Conservation (phyloP, 352 stramenopile species). For the Ophiocytium majus region DNA sequence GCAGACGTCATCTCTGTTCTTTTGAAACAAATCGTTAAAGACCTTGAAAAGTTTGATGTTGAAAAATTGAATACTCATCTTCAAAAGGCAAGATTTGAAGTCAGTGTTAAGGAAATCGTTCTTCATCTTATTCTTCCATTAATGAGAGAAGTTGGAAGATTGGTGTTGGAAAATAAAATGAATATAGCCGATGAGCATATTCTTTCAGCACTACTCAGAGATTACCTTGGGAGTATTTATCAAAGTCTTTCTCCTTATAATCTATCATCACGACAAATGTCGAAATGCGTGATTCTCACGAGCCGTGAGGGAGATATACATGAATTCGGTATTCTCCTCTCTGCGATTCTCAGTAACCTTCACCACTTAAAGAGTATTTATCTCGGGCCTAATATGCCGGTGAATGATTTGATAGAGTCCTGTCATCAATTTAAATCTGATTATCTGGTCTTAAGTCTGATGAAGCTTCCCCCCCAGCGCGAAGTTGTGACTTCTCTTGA, state of each 20-base stretch:
- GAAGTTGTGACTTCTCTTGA: neutral
- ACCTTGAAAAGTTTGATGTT: constrained; percentile 10
- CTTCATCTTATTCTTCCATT: neutral
- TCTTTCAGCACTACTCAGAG: neutral
- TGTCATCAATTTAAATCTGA: neutral
- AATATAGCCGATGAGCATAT: neutral
- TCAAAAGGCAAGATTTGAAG: neutral
- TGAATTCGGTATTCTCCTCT: neutral
- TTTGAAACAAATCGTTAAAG: neutral
- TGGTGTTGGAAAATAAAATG: neutral
- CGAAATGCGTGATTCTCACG: neutral
- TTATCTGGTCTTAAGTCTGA: neutral
- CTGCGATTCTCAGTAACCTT: neutral
- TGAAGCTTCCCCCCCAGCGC: neutral
- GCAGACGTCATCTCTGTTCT: too few species aligned
- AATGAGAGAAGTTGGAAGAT: neutral
- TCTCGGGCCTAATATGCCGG: constrained; percentile 9
- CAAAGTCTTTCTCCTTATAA: constrained; percentile 2
- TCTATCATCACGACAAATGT: neutral
- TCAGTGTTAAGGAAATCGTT: constrained; percentile 9
- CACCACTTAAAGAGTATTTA: neutral
- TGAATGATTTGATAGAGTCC: neutral
- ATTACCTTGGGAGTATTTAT: neutral
- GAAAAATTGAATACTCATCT: neutral
- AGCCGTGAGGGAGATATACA: neutral